Base-by-base conservation (phyloP, 2,329 filamentous ascomycete genomes). In the Penicillium carneum region DNA sequence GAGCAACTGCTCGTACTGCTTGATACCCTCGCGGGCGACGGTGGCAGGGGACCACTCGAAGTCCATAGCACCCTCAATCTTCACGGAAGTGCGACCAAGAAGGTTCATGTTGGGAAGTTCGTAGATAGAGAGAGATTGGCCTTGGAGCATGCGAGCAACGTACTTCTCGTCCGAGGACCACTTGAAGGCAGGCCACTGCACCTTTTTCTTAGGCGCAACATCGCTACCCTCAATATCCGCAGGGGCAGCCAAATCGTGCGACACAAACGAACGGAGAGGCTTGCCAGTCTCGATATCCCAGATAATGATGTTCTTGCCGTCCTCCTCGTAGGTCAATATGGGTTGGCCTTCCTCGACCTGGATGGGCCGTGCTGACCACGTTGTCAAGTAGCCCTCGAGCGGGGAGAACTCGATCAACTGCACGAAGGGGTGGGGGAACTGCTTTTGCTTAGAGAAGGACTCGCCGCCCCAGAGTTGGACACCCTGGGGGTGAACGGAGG, bases 241-340 rank as follows among this genome's bases (percentile, higher is more conserved):
- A 14, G 75, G 72, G 46, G 76, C 72, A 26, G 76, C 65, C 46
- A 91, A 81, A 69, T 99, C 95, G 66, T 97, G 86, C 70, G 94
- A 96, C 65, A 92, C 88, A 76, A 99, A 99, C 0, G 95, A 98
- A 66, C 95, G 91, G 52, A 99, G 85, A 59, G 94, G 92, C 77
- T 94, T 91, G 71, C 88, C 89, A 10, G 94, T 95, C 54, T 91
- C 90, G 64, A 98, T 89, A 74, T 98, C 94, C 95, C 95, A 99
- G 74, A 99, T 93, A 74, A 99, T 90, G 79, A 98, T 98, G 85
- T 98, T 97, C 85, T 98, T 98, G 79, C 95, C 95, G 72, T 99
- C 94, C 74, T 99, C 95, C 73, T 98, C 95, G 63, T 93, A 84
- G 3, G 91, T 89, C 52, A 97, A 84, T n/a, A 90, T 83, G 2